Percentiles rank a stretch among this genome's conserved stretches.
These are phyloP conservation scores for Bryoerythrophyllum caledonicum DNA, from an alignment of 225 moss, liverwort and hornwort species.

Conservation along the genomic window DNA sequence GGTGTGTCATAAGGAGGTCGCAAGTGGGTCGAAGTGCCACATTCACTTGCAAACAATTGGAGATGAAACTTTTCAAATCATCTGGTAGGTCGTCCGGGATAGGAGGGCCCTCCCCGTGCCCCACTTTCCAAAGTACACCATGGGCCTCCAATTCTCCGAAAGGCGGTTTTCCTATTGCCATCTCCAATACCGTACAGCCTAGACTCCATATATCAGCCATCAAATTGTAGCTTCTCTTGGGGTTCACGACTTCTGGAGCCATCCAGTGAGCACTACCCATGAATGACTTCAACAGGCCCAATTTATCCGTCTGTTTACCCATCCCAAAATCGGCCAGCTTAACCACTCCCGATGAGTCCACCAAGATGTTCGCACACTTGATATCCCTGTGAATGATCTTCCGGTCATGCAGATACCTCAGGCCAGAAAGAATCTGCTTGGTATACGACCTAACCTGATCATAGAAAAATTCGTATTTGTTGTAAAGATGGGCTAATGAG, in stretches of 20 bases:
- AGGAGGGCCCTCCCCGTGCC: slow-evolving; percentile 73
- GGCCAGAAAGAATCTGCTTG: slow-evolving; percentile 76
- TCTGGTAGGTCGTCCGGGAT: slow-evolving; percentile 72
- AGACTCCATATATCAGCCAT: slow-evolving; percentile 97
- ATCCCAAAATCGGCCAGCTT: slow-evolving; percentile 95
- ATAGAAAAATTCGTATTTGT: slow-evolving; percentile 65
- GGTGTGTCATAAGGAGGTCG: slow-evolving; percentile 68
- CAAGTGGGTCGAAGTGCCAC: slow-evolving; percentile 67
- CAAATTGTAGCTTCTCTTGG: slow-evolving; percentile 73
- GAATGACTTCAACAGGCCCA: slow-evolving; percentile 56
- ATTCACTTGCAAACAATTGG: slow-evolving; percentile 73
- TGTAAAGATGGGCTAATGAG: slow-evolving; percentile 92
- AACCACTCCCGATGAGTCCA: slow-evolving; percentile 79
- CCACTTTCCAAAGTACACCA: slow-evolving; percentile 80
- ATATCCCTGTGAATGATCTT: slow-evolving; percentile 98
- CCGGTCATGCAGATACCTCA: slow-evolving; percentile 90
- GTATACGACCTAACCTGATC: slow-evolving; percentile 85
- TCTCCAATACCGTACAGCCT: slow-evolving; percentile 94
- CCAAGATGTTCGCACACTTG: slow-evolving; percentile 93
- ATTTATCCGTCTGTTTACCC: slow-evolving; percentile 52
- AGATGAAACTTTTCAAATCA: slow-evolving; percentile 67
- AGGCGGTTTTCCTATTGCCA: slow-evolving; percentile 91
- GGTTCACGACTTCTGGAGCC: slow-evolving; percentile 96
- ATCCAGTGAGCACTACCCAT: slow-evolving; percentile 98
- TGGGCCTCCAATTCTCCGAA: slow-evolving; percentile 70